A percentile compares a stretch with the other conserved stretches of the same genome.
Evolutionary conservation across 2,329 filamentous ascomycete species (phyloP).

Genomic region (Pezicula radicicola): DNA sequence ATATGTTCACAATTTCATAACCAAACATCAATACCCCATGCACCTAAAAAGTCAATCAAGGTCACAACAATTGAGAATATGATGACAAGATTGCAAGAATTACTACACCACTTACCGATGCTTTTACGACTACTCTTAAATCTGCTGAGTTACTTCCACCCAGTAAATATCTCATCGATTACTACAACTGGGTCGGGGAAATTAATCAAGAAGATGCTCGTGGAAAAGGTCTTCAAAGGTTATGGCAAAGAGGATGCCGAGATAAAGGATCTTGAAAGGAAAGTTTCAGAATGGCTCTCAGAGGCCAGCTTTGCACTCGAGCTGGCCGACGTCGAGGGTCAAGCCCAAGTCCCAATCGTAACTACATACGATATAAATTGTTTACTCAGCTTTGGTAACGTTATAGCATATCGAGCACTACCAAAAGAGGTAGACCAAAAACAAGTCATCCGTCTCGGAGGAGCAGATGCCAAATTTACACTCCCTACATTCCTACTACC

Average conservation of each 20-base stretch:
- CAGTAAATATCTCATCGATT: slow-evolving; percentile 45
- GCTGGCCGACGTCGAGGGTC: slow-evolving; percentile 39
- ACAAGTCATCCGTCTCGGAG: slow-evolving; percentile 47
- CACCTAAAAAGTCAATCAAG: slow-evolving; percentile 43
- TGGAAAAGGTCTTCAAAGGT: slow-evolving; percentile 46
- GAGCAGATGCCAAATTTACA: slow-evolving; percentile 44
- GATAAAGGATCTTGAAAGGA: slow-evolving; percentile 40
- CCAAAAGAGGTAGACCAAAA: slow-evolving; percentile 38
- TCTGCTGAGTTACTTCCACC: slow-evolving; percentile 49
- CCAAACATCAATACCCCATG: slow-evolving; percentile 45
- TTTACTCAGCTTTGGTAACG: slow-evolving; percentile 41
- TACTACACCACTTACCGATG: slow-evolving; percentile 47
- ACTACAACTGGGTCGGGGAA: slow-evolving; percentile 46
- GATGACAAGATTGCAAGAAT: slow-evolving; percentile 34
- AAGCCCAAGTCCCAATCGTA: slow-evolving; percentile 45
- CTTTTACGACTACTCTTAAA: slow-evolving; percentile 44
- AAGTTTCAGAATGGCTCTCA: slow-evolving; percentile 45
- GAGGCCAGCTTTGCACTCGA: slow-evolving; percentile 51
- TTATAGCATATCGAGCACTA: slow-evolving; percentile 46
- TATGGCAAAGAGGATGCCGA: slow-evolving; percentile 40
- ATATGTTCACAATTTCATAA: slow-evolving; percentile 45
- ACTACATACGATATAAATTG: slow-evolving; percentile 44
- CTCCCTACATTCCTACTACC: slow-evolving; percentile 48
- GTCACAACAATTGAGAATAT: slow-evolving; percentile 45
- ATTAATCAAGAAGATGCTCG: slow-evolving; percentile 44